Percentiles rank a stretch among this genome's conserved stretches.
phyloP scores from a whole-genome alignment of 1,139 yeast genomes.

The Pneumocystis canis region DNA sequence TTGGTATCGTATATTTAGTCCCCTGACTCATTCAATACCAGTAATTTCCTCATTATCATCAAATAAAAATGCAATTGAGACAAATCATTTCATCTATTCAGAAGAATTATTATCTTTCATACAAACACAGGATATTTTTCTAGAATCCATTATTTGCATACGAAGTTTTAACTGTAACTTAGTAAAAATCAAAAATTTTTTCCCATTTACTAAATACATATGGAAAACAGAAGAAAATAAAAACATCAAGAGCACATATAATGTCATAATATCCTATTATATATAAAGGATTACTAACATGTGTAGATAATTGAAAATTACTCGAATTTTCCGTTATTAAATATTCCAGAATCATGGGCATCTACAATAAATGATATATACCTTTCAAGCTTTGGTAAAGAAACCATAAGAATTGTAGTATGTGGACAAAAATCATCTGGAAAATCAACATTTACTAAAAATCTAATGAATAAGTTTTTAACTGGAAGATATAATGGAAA shows the following conservation, averaged over 20 bases:
- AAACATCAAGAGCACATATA: slow-evolving; percentile 12
- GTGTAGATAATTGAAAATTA: slow-evolving; percentile 14
- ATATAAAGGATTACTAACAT: slow-evolving; percentile 12
- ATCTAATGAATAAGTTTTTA: slow-evolving; percentile 36
- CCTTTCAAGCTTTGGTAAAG: slow-evolving; percentile 10
- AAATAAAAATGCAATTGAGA: background rate
- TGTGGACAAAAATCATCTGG: slow-evolving; percentile 70
- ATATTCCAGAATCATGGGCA: slow-evolving; percentile 3
- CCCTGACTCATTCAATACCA: background rate
- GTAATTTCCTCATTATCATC: background rate
- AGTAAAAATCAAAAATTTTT: slow-evolving; percentile 6
- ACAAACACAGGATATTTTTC: background rate
- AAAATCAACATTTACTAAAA: slow-evolving; percentile 56
- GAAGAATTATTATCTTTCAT: background rate
- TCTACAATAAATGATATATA: slow-evolving; percentile 5
- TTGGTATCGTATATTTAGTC: background rate
- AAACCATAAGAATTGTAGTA: slow-evolving; percentile 25
- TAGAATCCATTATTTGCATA: background rate
- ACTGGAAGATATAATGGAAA: slow-evolving; percentile 6
- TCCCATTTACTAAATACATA: slow-evolving; percentile 4
- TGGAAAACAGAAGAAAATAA: background rate
- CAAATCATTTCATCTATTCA: background rate
- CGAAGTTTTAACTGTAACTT: background rate
- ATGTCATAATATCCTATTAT: slow-evolving; percentile 7
- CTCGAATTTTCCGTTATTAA: slow-evolving; percentile 6